Base-by-base conservation (phyloP, 805 yeast genomes). In the Clavispora carvajalis region DNA sequence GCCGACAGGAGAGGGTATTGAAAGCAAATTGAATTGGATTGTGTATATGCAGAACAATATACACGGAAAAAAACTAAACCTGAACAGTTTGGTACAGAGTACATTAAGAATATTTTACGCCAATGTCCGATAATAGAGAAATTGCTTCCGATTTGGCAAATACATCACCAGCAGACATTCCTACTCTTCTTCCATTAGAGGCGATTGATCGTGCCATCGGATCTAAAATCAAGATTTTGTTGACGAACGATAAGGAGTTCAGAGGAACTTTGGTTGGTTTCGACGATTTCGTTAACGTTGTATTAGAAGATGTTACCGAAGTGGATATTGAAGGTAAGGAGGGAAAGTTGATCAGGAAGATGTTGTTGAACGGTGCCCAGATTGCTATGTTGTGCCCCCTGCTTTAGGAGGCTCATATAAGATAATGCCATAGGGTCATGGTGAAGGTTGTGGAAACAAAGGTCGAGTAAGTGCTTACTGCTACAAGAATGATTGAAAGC, bases 261-360 rank as follows among this genome's bases (percentile, higher is more conserved):
- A 74, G 76, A n/a, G 99, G 99, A 1, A 86, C 80, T 4, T 69
- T 93, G 38, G 77, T 84, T 22, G 98, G 98, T 1, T 91, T 91
- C 61, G 99, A 93, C 59, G 98, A 93, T 62, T 91, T 83, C 54
- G 97, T 93, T 45, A 93, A 87, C 58, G 80, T 90, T 62, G 95
- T 93, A 9, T 71, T 93, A 38, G 85, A 85, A 52, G 82, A 90
- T 52, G 97, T 84, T 26, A 73, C 74, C 7, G 95, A 86, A 40
- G 55, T 56, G 4, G 76, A 71, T 38, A 65, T 60, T 31, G 71
- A 70, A 25, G 74, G 73, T 5, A 55, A 59, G 41, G 63, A 69
- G 31, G 71, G 66, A 24, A 71, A 68, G 16, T 71, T 77, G 19
- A 54, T 62, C 36, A 73, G 81, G 43, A 76, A 72, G 52, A 79